Evolutionary conservation across 768 basidiomycete genomes (phyloP), one percentile per base, ranked within the genome.

Genomic region (Thelephora aurantiotincta): DNA sequence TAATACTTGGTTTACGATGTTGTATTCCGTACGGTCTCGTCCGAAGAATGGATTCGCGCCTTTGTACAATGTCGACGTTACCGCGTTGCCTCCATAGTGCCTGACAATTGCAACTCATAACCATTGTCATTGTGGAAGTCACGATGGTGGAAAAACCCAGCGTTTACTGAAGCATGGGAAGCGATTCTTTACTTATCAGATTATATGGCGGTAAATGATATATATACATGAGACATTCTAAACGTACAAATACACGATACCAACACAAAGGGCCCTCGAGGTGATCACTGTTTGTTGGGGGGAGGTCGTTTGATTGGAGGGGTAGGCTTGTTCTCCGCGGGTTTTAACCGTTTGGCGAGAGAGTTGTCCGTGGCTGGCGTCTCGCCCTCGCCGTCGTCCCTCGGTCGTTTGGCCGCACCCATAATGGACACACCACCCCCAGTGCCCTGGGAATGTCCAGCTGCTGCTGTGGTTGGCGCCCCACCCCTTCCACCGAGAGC

Each of bases 351-450:
- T 57, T 85, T 84, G 0, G 74, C 78, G 30, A 83, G 64, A 9
- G 79, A 73, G 54, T 78, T 77, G 16, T 78, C 78, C 0, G 62
- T 51, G n/a, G 58, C 18, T 18, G 56, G 38, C 14, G 38, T 22
- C 22, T 41, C 38, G 4, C 7, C 52, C 20, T 63, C 59, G 11
- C 65, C 67, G 26, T 78, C 77, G 52, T 85, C 82, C 36, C 81
- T 70, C 33, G 74, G 69, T 22, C 82, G 73, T 53, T 85, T 85
- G 30, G 79, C 78, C 5, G 80, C 81, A 33, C 80, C 81, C 54
- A 76, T 71, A 41, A 82, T 81, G 12, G 73, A 72, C 35, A 80
- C 65, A 7, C 71, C 72, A 6, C 62, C 63, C 11, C 65, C 55
- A 34, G 68, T 43, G 3, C 68, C 53, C 11, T 65, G 51, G 3